These are phyloP conservation scores for Solanum chilense DNA, from an alignment of 257 asterid species.

Conservation along the genomic window DNA sequence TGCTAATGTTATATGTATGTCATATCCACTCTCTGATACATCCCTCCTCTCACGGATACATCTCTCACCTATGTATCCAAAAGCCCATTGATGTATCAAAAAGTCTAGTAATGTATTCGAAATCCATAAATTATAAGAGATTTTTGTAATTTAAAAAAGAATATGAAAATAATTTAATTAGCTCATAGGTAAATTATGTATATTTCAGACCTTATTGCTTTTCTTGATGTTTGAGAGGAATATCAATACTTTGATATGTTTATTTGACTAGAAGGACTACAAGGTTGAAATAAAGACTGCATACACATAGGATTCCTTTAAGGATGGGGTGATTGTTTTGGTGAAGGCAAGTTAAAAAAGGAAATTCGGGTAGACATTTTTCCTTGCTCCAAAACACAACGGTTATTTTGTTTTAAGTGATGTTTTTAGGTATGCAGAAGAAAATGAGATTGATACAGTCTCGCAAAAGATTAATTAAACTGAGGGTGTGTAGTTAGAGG, in stretches of 20 bases:
- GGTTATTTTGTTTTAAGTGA: conserved; percentile 75
- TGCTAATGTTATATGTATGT: too few species aligned
- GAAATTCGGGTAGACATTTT: conserved; percentile 65
- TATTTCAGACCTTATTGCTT: neutral
- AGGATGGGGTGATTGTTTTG: conserved; percentile 65
- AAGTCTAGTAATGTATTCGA: too few species aligned
- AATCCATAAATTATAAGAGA: too few species aligned
- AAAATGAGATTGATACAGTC: conserved; percentile 28
- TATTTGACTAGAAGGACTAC: conserved; percentile 74
- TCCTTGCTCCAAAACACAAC: conserved; percentile 88
- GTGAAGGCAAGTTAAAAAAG: conserved; percentile 72
- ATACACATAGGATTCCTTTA: conserved; percentile 70
- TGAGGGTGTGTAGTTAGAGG: conserved; percentile 18
- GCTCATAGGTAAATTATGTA: neutral
- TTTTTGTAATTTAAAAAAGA: too few species aligned
- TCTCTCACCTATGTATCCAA: too few species aligned
- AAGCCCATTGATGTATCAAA: too few species aligned
- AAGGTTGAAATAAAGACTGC: conserved; percentile 85
- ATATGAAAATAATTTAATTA: too few species aligned
- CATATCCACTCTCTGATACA: too few species aligned
- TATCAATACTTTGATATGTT: conserved; percentile 62
- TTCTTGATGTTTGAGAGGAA: conserved; percentile 35
- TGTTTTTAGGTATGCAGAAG: conserved; percentile 58
- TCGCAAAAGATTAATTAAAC: conserved; percentile 17
- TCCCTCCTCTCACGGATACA: too few species aligned